Evolutionary conservation across 106 monocot genomes (phyloP).

Genomic region (Platanthera zijinensis): DNA sequence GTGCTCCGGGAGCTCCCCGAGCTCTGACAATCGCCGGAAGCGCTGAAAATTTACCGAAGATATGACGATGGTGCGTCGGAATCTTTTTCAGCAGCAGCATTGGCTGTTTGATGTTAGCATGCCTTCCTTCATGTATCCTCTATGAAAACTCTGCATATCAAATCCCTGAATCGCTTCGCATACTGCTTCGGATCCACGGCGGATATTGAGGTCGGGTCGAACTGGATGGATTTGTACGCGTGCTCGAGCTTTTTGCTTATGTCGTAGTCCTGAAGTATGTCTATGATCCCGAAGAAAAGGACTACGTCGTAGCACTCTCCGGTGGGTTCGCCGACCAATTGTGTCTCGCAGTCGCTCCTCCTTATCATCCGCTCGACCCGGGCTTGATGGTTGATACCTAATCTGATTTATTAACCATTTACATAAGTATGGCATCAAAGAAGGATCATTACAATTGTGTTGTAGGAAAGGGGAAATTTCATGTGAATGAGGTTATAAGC

Average conservation of each 20-base stretch:
- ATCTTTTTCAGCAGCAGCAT: slow-evolving; percentile 1
- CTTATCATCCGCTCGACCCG: slow-evolving; percentile 50
- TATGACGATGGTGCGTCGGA: background rate
- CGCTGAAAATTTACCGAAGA: background rate
- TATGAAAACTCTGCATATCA: slow-evolving; percentile 63
- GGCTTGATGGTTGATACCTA: slow-evolving; percentile 67
- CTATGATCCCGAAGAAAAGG: slow-evolving; percentile 85
- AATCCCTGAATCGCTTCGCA: slow-evolving; percentile 73
- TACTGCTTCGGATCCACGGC: slow-evolving; percentile 86
- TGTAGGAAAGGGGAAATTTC: background rate
- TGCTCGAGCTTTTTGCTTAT: slow-evolving; percentile 97
- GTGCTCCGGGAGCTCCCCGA: background rate
- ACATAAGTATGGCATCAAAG: background rate
- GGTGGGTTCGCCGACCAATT: slow-evolving; percentile 58
- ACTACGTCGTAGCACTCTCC: slow-evolving; percentile 57
- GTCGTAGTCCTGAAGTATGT: slow-evolving; percentile 96
- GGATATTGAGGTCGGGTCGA: slow-evolving; percentile 83
- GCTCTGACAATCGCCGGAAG: background rate
- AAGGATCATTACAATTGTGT: background rate
- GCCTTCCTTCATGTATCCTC: slow-evolving; percentile 38
- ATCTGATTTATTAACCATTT: slow-evolving; percentile 21
- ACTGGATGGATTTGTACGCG: slow-evolving; percentile 84
- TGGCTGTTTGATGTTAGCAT: background rate
- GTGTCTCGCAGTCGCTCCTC: slow-evolving; percentile 35
- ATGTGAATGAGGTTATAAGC: no score